phyloP scores from a whole-genome alignment of 2,329 filamentous ascomycete species.

The Cryphonectria naterciae region DNA sequence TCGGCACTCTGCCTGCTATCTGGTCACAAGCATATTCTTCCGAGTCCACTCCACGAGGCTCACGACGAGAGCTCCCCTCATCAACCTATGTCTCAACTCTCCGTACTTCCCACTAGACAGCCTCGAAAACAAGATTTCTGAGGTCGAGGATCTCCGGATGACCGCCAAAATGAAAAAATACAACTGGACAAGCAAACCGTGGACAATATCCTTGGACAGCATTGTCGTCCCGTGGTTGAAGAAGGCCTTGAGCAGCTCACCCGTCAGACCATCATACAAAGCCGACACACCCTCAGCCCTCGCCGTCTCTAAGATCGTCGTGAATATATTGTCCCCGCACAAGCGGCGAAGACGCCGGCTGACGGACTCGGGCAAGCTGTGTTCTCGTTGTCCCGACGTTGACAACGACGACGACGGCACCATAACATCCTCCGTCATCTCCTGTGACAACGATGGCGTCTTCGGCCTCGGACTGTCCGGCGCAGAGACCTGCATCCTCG shows the following conservation, averaged over 20 bases:
- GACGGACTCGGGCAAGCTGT: slow-evolving; percentile 35
- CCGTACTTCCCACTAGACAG: slow-evolving; percentile 16
- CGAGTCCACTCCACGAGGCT: slow-evolving; percentile 35
- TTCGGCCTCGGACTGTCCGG: slow-evolving; percentile 32
- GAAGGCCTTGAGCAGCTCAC: slow-evolving; percentile 81
- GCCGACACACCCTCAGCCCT: slow-evolving; percentile 68
- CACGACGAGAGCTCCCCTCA: slow-evolving; percentile 29
- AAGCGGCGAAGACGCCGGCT: slow-evolving; percentile 35
- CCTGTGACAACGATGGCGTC: slow-evolving; percentile 37
- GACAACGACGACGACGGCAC: slow-evolving; percentile 30
- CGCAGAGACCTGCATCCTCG: slow-evolving; percentile 69
- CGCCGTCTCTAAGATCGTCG: slow-evolving; percentile 61
- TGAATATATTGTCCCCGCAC: slow-evolving; percentile 60
- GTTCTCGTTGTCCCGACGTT: slow-evolving; percentile 29
- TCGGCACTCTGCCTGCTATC: slow-evolving; percentile 3
- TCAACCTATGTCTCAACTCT: slow-evolving; percentile 23
- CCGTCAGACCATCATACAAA: slow-evolving; percentile 76
- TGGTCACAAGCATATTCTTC: slow-evolving; percentile 28
- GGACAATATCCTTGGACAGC: slow-evolving; percentile 80
- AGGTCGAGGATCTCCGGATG: slow-evolving; percentile 47
- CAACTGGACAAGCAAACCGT: slow-evolving; percentile 70
- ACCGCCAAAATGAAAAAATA: slow-evolving; percentile 69
- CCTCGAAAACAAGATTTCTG: slow-evolving; percentile 41
- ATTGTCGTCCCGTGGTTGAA: slow-evolving; percentile 86
- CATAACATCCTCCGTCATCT: slow-evolving; percentile 15